Conservation (phyloP, 495 filamentous ascomycete species). For the Durotheca rogersii region DNA sequence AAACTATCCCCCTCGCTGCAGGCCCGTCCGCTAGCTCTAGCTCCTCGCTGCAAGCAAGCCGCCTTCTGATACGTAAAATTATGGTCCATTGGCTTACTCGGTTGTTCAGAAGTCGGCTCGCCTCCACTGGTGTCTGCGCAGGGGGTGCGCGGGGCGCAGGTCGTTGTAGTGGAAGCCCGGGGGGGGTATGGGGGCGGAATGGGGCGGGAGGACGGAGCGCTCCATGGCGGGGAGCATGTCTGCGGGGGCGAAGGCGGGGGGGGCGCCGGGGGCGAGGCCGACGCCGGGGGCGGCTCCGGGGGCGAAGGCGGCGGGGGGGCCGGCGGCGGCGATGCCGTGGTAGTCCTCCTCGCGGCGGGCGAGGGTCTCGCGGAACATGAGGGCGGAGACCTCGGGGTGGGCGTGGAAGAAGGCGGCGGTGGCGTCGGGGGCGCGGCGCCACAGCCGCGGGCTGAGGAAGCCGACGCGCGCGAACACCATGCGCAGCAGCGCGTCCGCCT, state of each 20-base stretch:
- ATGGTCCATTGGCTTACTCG: no score
- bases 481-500: constrained; percentile 41
- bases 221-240: constrained; percentile 50
- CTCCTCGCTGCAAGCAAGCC: no score
- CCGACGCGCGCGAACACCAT: constrained; percentile 50
- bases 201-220: constrained; percentile 16
- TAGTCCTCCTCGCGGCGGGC: constrained; percentile 43
- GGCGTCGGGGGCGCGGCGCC: constrained; percentile 36
- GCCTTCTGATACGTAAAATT: no score
- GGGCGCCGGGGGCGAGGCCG: no score
- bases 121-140: background rate
- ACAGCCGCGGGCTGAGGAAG: constrained; percentile 43
- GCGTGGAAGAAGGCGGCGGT: constrained; percentile 38
- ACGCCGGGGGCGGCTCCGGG: no score
- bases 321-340: constrained; percentile 44
- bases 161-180: background rate
- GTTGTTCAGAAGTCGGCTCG: background rate
- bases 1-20: no score
- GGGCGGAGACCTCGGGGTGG: constrained; percentile 42
- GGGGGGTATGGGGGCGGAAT: background rate
- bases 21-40: no score
- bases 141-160: background rate
- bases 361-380: constrained; percentile 47
- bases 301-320: constrained; percentile 25
- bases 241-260: no score